Evolutionary conservation across 192 early-diverging fungal species (phyloP), one percentile per base, ranked within the genome.

Genomic region (Dissophora globulifera): DNA sequence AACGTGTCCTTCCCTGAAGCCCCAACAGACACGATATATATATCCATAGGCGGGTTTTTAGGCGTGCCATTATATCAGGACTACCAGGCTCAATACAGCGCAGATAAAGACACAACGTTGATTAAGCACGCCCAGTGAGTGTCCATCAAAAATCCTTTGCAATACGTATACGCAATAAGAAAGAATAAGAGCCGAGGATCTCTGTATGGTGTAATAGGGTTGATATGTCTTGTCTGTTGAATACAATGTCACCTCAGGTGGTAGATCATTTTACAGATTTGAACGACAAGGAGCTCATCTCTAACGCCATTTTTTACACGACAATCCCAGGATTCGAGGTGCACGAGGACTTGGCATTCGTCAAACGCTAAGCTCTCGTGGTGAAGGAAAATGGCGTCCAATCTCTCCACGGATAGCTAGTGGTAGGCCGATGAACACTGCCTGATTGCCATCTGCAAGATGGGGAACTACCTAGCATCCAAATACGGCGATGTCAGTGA

Each of bases 1-100:
- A 32, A 53, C 51, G 29, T 53, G 51, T 53, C 51, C 51, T 53
- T 53, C 51, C 51, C 51, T 7, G 51, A 53, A 31, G 25, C 51
- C 33, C 51, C 30, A 9, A 53, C 30, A 15, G 51, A 53, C 51
- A 53, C 33, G 51, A 53, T 32, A 32, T 53, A 23, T n/a, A 38
- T 53, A 53, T 53, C 26, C 29, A 53, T 32, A 9, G 51, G 33
- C 26, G 33, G 30, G 29, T 53, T 2, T 53, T 53, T 53, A 53
- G 30, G 17, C 51, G 33, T 11, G 51, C 51, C 30, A 53, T 32
- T 53, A 53, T 31, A 32, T 32, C 11, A 53, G 51, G 51, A 53
- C 29, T 53, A 53, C 33, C 51, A 53, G 51, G 30, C 51, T 10
- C 51, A 33, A 29, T 32, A 31, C 51, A 53, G 51, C 30, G 32